Base-by-base conservation (phyloP, 2,329 filamentous ascomycete species). In the Penicillium sp. region DNA sequence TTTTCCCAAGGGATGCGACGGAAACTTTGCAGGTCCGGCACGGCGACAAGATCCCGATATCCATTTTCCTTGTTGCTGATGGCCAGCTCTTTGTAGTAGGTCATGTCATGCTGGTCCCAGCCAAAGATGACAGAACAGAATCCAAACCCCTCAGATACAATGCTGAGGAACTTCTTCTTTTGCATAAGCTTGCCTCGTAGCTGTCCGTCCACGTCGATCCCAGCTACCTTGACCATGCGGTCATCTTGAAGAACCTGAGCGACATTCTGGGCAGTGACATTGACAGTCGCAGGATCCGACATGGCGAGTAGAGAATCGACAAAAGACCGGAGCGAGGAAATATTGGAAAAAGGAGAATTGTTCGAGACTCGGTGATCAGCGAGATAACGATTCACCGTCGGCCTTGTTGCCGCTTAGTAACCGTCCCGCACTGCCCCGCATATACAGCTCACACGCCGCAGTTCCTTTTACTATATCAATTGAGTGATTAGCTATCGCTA, bases 41-140 rank as follows among this genome's bases (percentile, higher is more conserved):
- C 71, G 10, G 89, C 88, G 34, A 94, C 75, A 29, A 95, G 68
- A 62, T 95, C 89, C 48, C 82, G 77, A 65, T 94, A 95, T 29
- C 88, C 88, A 61, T 94, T 95, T 56, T 86, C 82, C 51, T 85
- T 84, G 68, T 94, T 95, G 67, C 85, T 92, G 62, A 95, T 83
- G 56, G 77, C 77, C 47, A 95, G 76, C 67, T 95, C 88, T 53
- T 76, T 79, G 61, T 85, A 82, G 64, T 95, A 95, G 8, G 86
- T 93, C 69, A 80, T 75, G 59, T 95, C 89, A 65, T 95, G 88
- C 86, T 95, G 94, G 66, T 95, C 88, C 89, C 89, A 95, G 61
- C 89, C 88, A 56, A 94, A 95, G 49, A 95, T 80, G 51, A 95
- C 87, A 13, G 85, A 92, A 71, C 89, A 95, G 72, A 95, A 95